Evolutionary conservation across 371 early-diverging fungal species (phyloP).

Genomic region (Mortierella sp.): DNA sequence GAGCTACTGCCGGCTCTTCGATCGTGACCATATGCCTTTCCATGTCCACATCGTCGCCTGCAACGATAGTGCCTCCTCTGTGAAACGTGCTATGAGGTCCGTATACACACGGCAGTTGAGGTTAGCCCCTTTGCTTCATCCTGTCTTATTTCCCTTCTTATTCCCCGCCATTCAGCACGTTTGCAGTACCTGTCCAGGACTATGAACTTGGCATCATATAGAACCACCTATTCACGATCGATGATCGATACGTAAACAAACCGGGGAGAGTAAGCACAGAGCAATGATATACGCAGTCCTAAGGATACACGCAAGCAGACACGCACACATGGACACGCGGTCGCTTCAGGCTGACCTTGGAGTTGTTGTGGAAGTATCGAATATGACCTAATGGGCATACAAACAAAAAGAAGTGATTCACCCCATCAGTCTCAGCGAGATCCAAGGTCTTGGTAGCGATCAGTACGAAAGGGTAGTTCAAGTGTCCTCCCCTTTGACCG

Average conservation of each 20-base stretch:
- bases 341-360: constrained; percentile 21
- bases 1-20: constrained; percentile 47
- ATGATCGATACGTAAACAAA: background rate
- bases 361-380: constrained; percentile 47
- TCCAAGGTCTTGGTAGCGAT: constrained; percentile 14
- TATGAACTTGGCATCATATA: constrained; percentile 38
- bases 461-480: background rate
- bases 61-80: constrained; percentile 53
- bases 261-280: no score
- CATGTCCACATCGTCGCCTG: constrained; percentile 72
- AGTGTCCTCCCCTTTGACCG: background rate
- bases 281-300: no score
- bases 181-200: constrained; percentile 48
- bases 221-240: constrained; percentile 21
- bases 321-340: no score
- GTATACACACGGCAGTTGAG: no score
- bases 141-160: background rate
- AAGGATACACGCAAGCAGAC: background rate
- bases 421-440: background rate
- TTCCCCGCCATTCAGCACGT: no score
- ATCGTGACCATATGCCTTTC: constrained; percentile 67
- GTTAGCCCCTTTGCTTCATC: no score
- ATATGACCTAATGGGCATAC: constrained; percentile 28
- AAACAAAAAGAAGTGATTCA: background rate
- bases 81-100: constrained; percentile 50